Conservation (phyloP, 2,329 filamentous ascomycete genomes). For the Nothomitra cinnamomea region DNA sequence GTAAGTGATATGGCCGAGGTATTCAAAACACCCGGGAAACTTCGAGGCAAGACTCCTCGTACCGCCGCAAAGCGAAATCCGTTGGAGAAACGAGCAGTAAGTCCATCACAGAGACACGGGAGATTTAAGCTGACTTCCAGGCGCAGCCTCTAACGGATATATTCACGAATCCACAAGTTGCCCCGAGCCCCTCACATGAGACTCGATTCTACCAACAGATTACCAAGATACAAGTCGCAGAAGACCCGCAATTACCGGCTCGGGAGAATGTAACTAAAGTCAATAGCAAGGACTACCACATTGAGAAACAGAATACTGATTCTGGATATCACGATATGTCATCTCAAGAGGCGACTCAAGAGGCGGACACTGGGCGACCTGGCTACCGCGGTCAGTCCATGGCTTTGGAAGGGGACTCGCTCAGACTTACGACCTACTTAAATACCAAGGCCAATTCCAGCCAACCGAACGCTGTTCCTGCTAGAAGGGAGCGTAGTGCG, state of each 20-base stretch:
- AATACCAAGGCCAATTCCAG: constrained; percentile 9
- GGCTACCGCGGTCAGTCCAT: neutral
- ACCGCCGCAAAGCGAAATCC: constrained; percentile 42
- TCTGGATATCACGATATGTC: constrained; percentile 57
- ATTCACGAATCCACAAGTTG: constrained; percentile 24
- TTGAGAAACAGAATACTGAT: constrained; percentile 29
- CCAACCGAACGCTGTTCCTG: constrained; percentile 10
- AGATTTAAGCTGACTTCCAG: neutral
- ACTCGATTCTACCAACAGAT: constrained; percentile 33
- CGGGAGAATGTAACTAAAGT: constrained; percentile 21
- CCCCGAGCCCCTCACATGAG: constrained; percentile 36
- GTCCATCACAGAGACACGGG: constrained; percentile 13
- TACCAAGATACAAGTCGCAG: constrained; percentile 41
- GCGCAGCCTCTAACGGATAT: constrained; percentile 31
- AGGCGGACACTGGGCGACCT: constrained; percentile 8
- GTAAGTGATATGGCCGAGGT: constrained; percentile 74
- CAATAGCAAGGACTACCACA: constrained; percentile 18
- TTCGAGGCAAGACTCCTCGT: constrained; percentile 65
- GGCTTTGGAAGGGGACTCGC: neutral
- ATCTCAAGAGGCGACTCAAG: constrained; percentile 31
- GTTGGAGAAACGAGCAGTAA: constrained; percentile 27
- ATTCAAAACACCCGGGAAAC: constrained; percentile 84
- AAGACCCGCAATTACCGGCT: constrained; percentile 28
- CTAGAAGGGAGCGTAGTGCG: constrained; percentile 11
- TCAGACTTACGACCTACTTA: neutral